Percentiles rank a stretch among this genome's conserved stretches.
phyloP scores from a whole-genome alignment of 495 filamentous ascomycete species.

The Penicillium alfredii region DNA sequence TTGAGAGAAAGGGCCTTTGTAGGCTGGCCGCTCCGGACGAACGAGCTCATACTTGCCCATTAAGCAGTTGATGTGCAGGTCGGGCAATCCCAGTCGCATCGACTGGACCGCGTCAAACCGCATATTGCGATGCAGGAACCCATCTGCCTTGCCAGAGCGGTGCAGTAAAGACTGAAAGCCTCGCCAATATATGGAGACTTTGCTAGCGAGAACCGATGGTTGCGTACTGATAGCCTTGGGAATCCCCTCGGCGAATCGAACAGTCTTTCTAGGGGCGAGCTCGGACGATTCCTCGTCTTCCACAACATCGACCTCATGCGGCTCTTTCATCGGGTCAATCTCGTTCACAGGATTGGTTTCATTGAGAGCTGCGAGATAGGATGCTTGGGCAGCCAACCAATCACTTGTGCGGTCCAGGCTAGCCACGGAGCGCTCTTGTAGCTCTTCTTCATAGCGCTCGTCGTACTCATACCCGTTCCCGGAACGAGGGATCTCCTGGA shows the following conservation, averaged over 20 bases:
- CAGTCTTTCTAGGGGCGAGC: constrained; percentile 57
- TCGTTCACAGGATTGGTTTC: constrained; percentile 56
- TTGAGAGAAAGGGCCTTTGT: constrained; percentile 48
- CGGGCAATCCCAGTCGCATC: constrained; percentile 59
- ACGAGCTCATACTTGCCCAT: constrained; percentile 67
- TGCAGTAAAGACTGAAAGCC: constrained; percentile 70
- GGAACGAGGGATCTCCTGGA: constrained; percentile 33
- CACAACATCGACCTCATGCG: constrained; percentile 12
- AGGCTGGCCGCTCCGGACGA: constrained; percentile 39
- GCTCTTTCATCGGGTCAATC: constrained; percentile 29
- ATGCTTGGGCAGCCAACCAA: constrained; percentile 75
- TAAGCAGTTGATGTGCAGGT: constrained; percentile 63
- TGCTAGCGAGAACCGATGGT: constrained; percentile 35
- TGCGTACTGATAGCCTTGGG: constrained; percentile 32
- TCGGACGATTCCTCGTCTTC: constrained; percentile 18
- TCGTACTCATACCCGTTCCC: constrained; percentile 58
- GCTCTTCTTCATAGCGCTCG: constrained; percentile 59
- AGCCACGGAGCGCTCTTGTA: constrained; percentile 56
- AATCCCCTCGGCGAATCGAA: constrained; percentile 61
- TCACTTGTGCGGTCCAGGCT: constrained; percentile 73
- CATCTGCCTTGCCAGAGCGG: constrained; percentile 56
- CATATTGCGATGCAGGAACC: constrained; percentile 73
- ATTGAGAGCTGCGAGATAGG: constrained; percentile 65
- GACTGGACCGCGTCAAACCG: constrained; percentile 88
- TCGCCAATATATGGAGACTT: constrained; percentile 85